Evolutionary conservation across 78 protist species (phyloP).

Genomic region (Capsaspora owczarzaki): DNA sequence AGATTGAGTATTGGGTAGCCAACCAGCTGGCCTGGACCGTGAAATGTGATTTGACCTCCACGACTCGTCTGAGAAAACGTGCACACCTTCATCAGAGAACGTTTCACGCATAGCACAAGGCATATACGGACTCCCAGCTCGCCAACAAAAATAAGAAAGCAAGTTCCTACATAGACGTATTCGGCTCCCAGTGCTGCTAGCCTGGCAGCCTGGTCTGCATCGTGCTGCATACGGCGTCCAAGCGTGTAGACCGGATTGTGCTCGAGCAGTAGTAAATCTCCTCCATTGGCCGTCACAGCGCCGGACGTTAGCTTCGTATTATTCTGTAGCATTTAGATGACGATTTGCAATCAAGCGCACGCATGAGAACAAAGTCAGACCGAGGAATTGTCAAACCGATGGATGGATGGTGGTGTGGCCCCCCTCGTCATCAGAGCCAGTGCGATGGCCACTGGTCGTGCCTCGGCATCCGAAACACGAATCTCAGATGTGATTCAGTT

Average conservation of each 20-base stretch:
- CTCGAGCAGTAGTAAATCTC: background rate
- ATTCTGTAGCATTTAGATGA: background rate
- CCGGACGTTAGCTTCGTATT: background rate
- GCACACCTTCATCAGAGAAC: no score
- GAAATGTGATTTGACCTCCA: conserved; percentile 42
- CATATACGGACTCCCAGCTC: background rate
- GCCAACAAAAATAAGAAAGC: background rate
- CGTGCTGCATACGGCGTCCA: background rate
- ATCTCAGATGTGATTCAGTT: no score
- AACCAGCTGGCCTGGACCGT: conserved; percentile 54
- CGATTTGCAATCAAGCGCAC: background rate
- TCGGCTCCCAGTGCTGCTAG: background rate
- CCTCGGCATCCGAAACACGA: no score
- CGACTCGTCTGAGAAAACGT: conserved; percentile 17
- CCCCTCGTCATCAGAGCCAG: no score
- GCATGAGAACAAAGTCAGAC: no score
- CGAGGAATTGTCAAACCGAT: no score
- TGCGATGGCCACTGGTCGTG: no score
- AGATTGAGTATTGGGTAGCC: conserved; percentile 35
- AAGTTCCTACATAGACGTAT: background rate
- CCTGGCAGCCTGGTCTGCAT: background rate
- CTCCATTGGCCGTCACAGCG: background rate
- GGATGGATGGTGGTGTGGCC: no score
- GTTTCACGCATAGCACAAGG: background rate
- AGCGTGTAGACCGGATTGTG: background rate